Evolutionary conservation across 257 asterid species (phyloP), one percentile per base, ranked within the genome.

Genomic region (Nicotiana tabacum): DNA sequence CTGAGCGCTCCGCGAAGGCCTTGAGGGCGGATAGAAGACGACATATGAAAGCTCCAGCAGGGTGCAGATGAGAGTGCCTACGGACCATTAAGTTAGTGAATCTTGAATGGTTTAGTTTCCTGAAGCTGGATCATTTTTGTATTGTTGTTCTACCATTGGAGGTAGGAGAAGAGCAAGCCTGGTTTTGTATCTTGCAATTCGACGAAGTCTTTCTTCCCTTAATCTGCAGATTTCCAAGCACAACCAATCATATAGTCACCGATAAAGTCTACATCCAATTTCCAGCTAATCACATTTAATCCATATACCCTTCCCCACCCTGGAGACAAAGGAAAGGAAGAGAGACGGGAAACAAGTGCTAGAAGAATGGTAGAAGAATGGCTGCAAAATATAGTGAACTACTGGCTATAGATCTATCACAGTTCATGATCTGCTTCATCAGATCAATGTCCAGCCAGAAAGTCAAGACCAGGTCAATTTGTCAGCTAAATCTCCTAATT

Each of bases 101-200:
- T 9, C 65, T 9, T 18, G 77, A n/a, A 69, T 77, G 46, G 60
- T 51, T 93, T 89, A 92, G 86, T 88, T 90, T 78, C 92, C 86
- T 29, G 91, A 80, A 43, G 87, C 85, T 13, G 90, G 66, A 70
- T 91, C 97, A 72, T 87, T 89, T 86, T 90, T 93, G 66, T 89
- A 64, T 46, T 89, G 92, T 83, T 91, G 98, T 83, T 95, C 99
- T 57, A 86, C 93, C 91, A 90, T 88, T 67, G 97, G 97, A 13
- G 97, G 98, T 43, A 93, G 86, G 85, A 95, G 96, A 87, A 91
- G 97, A 84, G 90, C 92, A 70, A 95, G 92, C 83, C 99, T 91
- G 72, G 91, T 88, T 85, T 92, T 95, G 90, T 92, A 93, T 89
- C 97, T 88, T 37, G 92, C 86, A 80, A 95, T 95, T 77, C 99